These are phyloP conservation scores for Pyrenochaeta sp. DNA, from an alignment of 2,329 filamentous ascomycete species.

Conservation along the genomic window DNA sequence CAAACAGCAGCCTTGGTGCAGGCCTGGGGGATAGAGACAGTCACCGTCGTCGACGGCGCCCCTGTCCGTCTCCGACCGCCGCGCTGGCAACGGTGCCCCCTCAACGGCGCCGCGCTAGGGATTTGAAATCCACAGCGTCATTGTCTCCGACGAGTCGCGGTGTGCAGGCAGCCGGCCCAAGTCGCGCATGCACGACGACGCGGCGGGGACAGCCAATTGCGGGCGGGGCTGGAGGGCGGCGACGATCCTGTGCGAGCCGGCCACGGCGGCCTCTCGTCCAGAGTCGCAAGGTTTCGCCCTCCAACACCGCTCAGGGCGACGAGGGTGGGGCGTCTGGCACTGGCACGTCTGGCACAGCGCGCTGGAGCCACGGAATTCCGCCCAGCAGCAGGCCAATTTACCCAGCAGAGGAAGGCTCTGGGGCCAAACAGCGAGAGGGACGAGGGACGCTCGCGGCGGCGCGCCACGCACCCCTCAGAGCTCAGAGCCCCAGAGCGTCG, in stretches of 20 bases:
- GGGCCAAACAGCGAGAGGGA: no score
- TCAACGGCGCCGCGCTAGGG: slow-evolving; percentile 28
- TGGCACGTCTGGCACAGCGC: no score
- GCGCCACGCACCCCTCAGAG: no score
- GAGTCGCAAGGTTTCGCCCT: slow-evolving; percentile 12
- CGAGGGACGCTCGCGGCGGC: slow-evolving; percentile 1
- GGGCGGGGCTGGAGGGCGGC: slow-evolving; percentile 5
- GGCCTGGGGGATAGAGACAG: slow-evolving; percentile 4
- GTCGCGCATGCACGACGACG: slow-evolving; percentile 33
- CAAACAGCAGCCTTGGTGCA: slow-evolving; percentile 23
- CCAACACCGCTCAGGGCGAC: slow-evolving; percentile 8
- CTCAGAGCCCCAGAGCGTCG: no score
- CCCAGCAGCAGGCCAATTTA: slow-evolving; percentile 13
- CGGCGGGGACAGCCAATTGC: slow-evolving; percentile 23
- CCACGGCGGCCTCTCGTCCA: slow-evolving; percentile 6
- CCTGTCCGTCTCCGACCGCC: slow-evolving; percentile 16
- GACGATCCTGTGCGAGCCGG: slow-evolving; percentile 16
- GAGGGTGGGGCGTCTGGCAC: slow-evolving; percentile 6
- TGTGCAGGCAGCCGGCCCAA: slow-evolving; percentile 23
- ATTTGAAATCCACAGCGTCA: slow-evolving; percentile 19
- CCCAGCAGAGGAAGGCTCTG: slow-evolving; percentile 8
- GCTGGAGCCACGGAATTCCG: neutral
- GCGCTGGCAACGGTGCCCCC: slow-evolving; percentile 14
- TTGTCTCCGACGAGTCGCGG: slow-evolving; percentile 27
- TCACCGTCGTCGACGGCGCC: no score